A percentile compares a stretch with the other conserved stretches of the same genome.
Evolutionary conservation across 2,329 filamentous ascomycete genomes (phyloP).

Genomic region (Aspergillus fumigatiaffinis): DNA sequence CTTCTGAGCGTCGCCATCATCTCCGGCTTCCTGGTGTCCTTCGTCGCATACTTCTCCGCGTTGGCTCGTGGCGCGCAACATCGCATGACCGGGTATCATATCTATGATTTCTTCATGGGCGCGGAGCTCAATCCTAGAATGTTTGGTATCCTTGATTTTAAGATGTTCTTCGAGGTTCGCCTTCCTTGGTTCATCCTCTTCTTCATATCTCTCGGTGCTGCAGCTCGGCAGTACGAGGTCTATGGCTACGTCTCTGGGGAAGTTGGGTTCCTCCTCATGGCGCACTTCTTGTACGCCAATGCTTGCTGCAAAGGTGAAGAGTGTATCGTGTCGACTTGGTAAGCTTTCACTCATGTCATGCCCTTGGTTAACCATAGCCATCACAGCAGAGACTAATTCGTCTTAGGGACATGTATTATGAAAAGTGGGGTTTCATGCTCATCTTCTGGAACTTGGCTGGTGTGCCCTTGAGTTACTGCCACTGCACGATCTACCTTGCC

Average conservation of each 20-base stretch:
- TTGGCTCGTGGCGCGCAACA: conserved; percentile 76
- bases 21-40: conserved; percentile 78
- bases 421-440: conserved; percentile 97
- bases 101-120: conserved; percentile 92
- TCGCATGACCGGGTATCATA: conserved; percentile 78
- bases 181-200: conserved; percentile 90
- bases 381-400: neutral
- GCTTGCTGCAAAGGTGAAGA: conserved; percentile 91
- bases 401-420: conserved; percentile 86
- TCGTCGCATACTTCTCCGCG: conserved; percentile 83
- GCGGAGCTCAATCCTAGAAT: conserved; percentile 82
- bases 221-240: conserved; percentile 75
- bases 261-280: conserved; percentile 78
- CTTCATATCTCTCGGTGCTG: conserved; percentile 70
- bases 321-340: conserved; percentile 82
- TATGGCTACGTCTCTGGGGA: conserved; percentile 87
- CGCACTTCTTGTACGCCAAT: conserved; percentile 88
- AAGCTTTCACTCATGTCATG: conserved; percentile 19
- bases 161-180: conserved; percentile 94
- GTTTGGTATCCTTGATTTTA: conserved; percentile 81
- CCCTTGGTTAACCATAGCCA: neutral
- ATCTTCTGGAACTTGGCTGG: conserved; percentile 97
- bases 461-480: conserved; percentile 86
- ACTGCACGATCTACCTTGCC: conserved; percentile 86
- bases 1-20: conserved; percentile 90